Evolutionary conservation across 441 rosid genomes (phyloP).

Genomic region (Adansonia grandidieri): DNA sequence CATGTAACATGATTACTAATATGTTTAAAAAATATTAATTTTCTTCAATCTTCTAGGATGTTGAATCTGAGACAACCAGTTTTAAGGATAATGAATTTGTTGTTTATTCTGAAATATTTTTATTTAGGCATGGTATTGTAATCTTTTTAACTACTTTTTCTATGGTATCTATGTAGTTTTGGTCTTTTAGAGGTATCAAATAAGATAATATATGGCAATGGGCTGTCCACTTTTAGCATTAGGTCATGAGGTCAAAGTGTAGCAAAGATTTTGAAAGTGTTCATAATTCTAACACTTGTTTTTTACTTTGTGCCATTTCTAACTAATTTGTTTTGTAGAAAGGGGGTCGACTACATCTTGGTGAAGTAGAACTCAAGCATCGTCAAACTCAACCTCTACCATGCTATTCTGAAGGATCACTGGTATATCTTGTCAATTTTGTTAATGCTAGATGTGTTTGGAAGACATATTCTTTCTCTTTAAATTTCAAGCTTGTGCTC

Average conservation of each 20-base stretch:
- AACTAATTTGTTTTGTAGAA: slow-evolving; percentile 51
- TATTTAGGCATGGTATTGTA: background rate
- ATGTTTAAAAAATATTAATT: background rate
- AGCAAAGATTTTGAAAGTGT: slow-evolving; percentile 21
- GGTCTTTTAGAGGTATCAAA: background rate
- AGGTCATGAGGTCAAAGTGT: slow-evolving; percentile 8
- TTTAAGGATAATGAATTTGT: slow-evolving; percentile 47
- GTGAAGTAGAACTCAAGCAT: slow-evolving; percentile 69
- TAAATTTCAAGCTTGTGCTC: background rate
- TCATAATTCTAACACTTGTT: slow-evolving; percentile 18
- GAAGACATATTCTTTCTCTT: background rate
- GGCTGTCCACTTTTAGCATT: background rate
- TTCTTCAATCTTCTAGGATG: slow-evolving; percentile 55
- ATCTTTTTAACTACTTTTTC: background rate
- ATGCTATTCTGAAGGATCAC: slow-evolving; percentile 90
- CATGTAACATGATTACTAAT: background rate
- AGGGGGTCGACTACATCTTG: slow-evolving; percentile 61
- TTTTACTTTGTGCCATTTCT: slow-evolving; percentile 4
- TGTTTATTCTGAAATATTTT: slow-evolving; percentile 11
- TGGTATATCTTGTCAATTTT: slow-evolving; percentile 54
- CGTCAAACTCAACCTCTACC: slow-evolving; percentile 83
- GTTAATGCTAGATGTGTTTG: slow-evolving; percentile 26
- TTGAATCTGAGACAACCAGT: slow-evolving; percentile 56
- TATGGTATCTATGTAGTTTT: background rate
- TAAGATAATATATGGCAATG: background rate